These are phyloP conservation scores for Cyanidium caldarium DNA, from an alignment of 23 red algal genomes.

Conservation along the genomic window DNA sequence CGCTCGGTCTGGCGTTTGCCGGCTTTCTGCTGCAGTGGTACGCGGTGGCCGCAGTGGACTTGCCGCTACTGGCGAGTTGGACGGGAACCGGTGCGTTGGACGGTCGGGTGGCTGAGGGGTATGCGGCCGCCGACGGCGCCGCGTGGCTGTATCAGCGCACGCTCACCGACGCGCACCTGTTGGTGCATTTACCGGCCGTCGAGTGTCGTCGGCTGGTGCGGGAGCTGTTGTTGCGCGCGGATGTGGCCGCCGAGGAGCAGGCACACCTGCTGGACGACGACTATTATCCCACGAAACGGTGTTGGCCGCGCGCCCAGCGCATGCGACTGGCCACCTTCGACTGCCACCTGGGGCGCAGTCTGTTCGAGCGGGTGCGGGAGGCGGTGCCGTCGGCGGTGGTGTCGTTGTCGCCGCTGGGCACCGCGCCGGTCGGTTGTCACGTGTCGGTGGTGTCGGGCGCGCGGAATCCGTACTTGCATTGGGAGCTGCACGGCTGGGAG, in stretches of 20 bases:
- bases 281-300: slow-evolving; percentile 59
- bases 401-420: background rate
- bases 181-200: no score
- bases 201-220: no score
- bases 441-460: background rate
- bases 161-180: no score
- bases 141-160: no score
- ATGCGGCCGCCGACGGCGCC: slow-evolving; percentile 36
- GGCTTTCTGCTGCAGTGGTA: slow-evolving; percentile 83
- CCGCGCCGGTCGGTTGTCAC: no score
- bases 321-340: slow-evolving; percentile 88
- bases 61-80: background rate
- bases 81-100: no score
- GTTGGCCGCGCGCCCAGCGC: slow-evolving; percentile 85
- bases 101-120: no score
- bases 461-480: slow-evolving; percentile 80
- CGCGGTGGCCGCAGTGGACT: slow-evolving; percentile 19
- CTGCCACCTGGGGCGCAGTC: slow-evolving; percentile 70
- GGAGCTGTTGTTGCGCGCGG: no score
- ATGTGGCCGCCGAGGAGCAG: slow-evolving; percentile 34
- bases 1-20: slow-evolving; percentile 79
- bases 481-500: slow-evolving; percentile 96
- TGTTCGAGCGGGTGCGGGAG: slow-evolving; percentile 23
- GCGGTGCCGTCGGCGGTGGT: background rate
- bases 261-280: slow-evolving; percentile 12